These are phyloP conservation scores for Phyllachora maydis DNA, from an alignment of 2,329 filamentous ascomycete genomes.

Conservation along the genomic window DNA sequence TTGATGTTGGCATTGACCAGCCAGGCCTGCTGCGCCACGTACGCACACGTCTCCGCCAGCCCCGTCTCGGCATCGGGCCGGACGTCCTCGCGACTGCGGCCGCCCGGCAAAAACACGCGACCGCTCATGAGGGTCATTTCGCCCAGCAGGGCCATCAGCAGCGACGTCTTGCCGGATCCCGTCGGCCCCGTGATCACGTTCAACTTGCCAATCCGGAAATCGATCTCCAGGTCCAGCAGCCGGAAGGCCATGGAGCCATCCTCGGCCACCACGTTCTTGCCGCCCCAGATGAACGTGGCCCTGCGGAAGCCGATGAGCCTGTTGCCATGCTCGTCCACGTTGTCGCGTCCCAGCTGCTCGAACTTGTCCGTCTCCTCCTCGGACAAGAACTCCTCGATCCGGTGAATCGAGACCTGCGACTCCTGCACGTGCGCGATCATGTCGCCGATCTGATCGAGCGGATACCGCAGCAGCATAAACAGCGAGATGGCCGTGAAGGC, in stretches of 20 bases:
- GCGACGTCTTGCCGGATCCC: constrained; percentile 84
- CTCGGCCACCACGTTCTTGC: constrained; percentile 35
- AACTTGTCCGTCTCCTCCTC: constrained; percentile 97
- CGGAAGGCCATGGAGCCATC: constrained; percentile 59
- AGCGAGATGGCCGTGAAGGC: constrained; percentile 93
- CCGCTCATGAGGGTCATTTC: constrained; percentile 84
- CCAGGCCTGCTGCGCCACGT: constrained; percentile 94
- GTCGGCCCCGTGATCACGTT: constrained; percentile 90
- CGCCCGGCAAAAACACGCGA: constrained; percentile 67
- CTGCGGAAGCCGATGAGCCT: constrained; percentile 68
- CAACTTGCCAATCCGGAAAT: constrained; percentile 68
- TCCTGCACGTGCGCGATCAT: constrained; percentile 99
- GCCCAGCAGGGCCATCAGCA: constrained; percentile 87
- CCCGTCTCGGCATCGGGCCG: constrained; percentile 64
- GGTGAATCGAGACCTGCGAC: constrained; percentile 88
- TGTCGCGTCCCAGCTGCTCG: constrained; percentile 53
- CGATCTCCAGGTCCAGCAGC: constrained; percentile 63
- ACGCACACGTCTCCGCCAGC: constrained; percentile 80
- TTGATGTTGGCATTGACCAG: constrained; percentile 88
- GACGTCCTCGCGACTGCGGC: constrained; percentile 68
- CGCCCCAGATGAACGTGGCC: constrained; percentile 79
- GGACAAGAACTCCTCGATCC: constrained; percentile 80
- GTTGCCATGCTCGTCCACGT: constrained; percentile 45
- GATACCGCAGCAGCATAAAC: constrained; percentile 82
- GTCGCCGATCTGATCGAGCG: constrained; percentile 86